Evolutionary conservation across 208 protist genomes (phyloP).

Genomic region (Wallacemonas sp.): DNA sequence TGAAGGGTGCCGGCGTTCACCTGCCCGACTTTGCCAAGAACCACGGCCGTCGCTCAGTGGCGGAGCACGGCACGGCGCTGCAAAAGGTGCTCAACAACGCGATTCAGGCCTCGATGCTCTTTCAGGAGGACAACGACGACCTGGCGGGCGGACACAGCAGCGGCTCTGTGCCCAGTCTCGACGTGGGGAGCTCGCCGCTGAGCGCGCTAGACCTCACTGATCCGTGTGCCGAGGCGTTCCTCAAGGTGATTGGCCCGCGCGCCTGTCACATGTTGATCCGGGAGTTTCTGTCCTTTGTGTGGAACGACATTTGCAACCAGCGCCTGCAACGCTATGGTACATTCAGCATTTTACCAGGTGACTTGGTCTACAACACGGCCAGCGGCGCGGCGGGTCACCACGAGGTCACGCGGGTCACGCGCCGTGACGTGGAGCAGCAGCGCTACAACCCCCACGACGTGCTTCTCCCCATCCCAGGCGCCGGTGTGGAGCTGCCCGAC

Average conservation of each 20-base stretch:
- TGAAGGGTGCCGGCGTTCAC: constrained; percentile 41
- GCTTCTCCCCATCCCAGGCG: constrained; percentile 78
- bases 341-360: constrained; percentile 80
- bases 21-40: constrained; percentile 48
- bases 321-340: constrained; percentile 85
- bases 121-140: not conserved
- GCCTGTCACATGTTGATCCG: constrained; percentile 77
- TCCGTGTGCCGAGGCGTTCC: constrained; percentile 83
- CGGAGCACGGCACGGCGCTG: constrained; percentile 72
- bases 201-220: constrained; percentile 25
- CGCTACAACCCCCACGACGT: constrained; percentile 68
- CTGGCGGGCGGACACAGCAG: too few relatives aligned
- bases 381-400: not conserved
- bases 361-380: constrained; percentile 53
- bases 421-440: constrained; percentile 57
- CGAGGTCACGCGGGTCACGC: constrained; percentile 32
- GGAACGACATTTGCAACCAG: constrained; percentile 90
- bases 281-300: constrained; percentile 87
- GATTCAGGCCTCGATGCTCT: constrained; percentile 60
- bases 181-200: not conserved
- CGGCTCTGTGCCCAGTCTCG: constrained; percentile 2
- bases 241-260: constrained; percentile 70
- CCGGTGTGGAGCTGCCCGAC: constrained; percentile 67
- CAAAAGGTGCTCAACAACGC: constrained; percentile 80
- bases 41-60: constrained; percentile 43